Base-by-base conservation (phyloP, 2,329 filamentous ascomycete genomes). In the Fonsecaea erecta region DNA sequence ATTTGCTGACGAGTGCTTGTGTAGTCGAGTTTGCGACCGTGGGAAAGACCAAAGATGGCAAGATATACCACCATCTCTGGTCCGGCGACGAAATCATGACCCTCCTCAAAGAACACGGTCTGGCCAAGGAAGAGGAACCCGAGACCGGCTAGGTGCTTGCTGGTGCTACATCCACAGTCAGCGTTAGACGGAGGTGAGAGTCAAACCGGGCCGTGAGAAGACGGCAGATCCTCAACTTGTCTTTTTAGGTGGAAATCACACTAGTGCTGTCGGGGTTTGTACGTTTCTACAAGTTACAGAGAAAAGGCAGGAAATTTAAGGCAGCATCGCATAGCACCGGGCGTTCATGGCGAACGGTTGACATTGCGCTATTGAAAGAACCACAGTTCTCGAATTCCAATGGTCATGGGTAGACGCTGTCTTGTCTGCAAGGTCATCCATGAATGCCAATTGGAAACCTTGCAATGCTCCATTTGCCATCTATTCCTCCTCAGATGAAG, bases 31-130 rank as follows among this genome's bases (percentile, higher is more conserved):
- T 99, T 76, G 96, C 95, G 72, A 99, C 96, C 34, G 94, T 99
- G 67, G 96, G 95, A 73, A 92, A 93, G 83, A 98, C 93, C 72
- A 90, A 93, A 80, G 88, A 93, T 71, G 95, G 95, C 75, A 95
- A 94, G 83, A 94, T 99, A 80, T 99, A 98, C 83, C 95, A 99
- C 81, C 91, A 96, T 77, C 85, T 99, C 68, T 99, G 95, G 95
- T 91, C 88, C 74, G 94, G 93, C 52, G 94, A 99, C 71, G 95
- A 98, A 84, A 99, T 99, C 75, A 94, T 92, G 77, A 88, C 90
- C 57, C 83, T 99, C 78, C 83, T 99, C 74, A 96, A 93, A 85
- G 92, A 98, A 84, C 93, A 99, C 75, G 94, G 94, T 73, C 81
- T 99, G 77, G 94, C 92, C 67, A 98, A 97, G 85, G 86, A 88